Conservation (phyloP, 2,329 filamentous ascomycete genomes). For the Fusarium buharicum region DNA sequence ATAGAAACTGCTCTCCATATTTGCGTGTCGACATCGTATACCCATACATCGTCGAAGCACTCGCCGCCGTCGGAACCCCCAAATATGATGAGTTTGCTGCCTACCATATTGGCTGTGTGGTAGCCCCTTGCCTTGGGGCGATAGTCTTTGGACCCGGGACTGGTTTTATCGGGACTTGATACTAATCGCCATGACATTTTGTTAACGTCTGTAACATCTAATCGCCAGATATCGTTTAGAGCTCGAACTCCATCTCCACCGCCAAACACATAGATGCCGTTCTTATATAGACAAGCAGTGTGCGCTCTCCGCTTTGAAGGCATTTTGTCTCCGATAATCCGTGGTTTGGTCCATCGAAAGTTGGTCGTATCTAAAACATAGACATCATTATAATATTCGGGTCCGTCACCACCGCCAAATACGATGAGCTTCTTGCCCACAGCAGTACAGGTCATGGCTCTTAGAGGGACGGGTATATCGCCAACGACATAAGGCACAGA, state of each 20-base stretch:
- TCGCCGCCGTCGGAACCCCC: constrained; percentile 76
- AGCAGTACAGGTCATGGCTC: constrained; percentile 78
- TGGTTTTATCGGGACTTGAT: constrained; percentile 58
- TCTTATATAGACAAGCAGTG: constrained; percentile 77
- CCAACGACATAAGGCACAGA: constrained; percentile 72
- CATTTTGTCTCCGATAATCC: constrained; percentile 65
- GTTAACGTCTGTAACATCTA: constrained; percentile 72
- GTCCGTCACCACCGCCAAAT: constrained; percentile 76
- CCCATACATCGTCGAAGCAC: constrained; percentile 79
- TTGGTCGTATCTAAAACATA: constrained; percentile 78
- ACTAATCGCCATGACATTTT: constrained; percentile 77
- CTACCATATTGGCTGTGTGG: constrained; percentile 78
- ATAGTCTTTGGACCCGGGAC: constrained; percentile 49
- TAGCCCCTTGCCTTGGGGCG: constrained; percentile 74
- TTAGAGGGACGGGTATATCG: constrained; percentile 71
- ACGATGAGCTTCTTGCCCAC: constrained; percentile 76
- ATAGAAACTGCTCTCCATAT: constrained; percentile 69
- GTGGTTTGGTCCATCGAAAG: constrained; percentile 72
- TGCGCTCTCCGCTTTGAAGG: constrained; percentile 73
- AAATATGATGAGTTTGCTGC: constrained; percentile 76
- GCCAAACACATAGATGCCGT: constrained; percentile 77
- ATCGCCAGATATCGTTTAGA: constrained; percentile 77
- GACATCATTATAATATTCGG: constrained; percentile 77
- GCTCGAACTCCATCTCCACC: constrained; percentile 76
- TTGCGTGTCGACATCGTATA: constrained; percentile 73